Percentiles rank a stretch among this genome's conserved stretches.
Evolutionary conservation across 2,329 filamentous ascomycete genomes (phyloP).

Genomic region (Hypoxylon sp.): DNA sequence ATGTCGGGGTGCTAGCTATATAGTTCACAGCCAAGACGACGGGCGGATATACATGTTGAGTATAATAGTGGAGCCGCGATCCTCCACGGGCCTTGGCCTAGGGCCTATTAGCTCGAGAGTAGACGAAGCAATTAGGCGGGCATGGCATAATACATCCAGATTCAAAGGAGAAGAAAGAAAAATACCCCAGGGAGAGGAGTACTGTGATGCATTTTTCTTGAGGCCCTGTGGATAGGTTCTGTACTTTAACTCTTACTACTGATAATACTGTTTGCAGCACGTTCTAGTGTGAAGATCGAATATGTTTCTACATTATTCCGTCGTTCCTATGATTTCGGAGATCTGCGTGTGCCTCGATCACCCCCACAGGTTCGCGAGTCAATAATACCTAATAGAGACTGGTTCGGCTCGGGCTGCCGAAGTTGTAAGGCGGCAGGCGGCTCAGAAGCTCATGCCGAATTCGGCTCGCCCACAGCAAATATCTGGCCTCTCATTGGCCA

Average conservation of each 20-base stretch:
- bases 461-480: constrained; percentile 39
- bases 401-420: constrained; percentile 17
- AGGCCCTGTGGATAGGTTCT: constrained; percentile 12
- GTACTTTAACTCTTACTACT: constrained; percentile 32
- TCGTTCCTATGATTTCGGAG: not conserved
- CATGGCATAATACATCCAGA: constrained; percentile 5
- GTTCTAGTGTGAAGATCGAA: constrained; percentile 17
- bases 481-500: constrained; percentile 34
- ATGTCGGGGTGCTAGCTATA: constrained; percentile 1
- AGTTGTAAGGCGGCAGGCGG: constrained; percentile 20
- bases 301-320: constrained; percentile 6
- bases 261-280: constrained; percentile 27
- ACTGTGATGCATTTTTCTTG: constrained; percentile 20
- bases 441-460: constrained; percentile 42
- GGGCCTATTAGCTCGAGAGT: constrained; percentile 2
- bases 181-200: constrained; percentile 40
- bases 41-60: constrained; percentile 1
- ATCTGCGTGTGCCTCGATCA: constrained; percentile 4
- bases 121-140: not conserved
- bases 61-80: constrained; percentile 12
- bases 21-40: constrained; percentile 6
- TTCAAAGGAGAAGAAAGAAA: constrained; percentile 12
- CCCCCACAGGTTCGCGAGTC: constrained; percentile 6
- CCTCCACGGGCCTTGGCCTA: constrained; percentile 1
- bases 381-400: not conserved